Evolutionary conservation across 2,329 filamentous ascomycete species (phyloP), one percentile per base, ranked within the genome.

Genomic region (Byssoonygena ceratinophila): DNA sequence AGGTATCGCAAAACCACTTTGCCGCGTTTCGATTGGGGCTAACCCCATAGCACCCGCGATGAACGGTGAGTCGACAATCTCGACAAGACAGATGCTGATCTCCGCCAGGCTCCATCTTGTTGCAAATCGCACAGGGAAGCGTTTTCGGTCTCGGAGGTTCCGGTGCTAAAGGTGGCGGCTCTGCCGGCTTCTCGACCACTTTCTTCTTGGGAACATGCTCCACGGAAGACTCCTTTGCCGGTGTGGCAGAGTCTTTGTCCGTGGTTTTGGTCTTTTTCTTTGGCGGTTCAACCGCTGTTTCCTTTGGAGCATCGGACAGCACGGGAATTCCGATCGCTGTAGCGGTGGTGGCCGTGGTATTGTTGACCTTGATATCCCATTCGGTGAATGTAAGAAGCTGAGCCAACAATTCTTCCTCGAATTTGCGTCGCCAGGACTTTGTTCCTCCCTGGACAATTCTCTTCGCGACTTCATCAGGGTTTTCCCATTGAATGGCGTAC

Each of bases 1-100:
- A 98, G 79, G 90, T 94, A 69, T 97, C 92, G 68, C 92, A 98
- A 37, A 84, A 80, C 92, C 92, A 98, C 68, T 94, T 94, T 41
- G 77, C 79, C 29, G 81, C 77, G 51, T 76, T 77, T 39, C 86
- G 80, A 53, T 69, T 70, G 46, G 84, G 81, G 43, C 84, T 81
- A 29, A 97, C 77, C n/a, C 92, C 92, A 64, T 97, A 98, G 69
- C 92, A 98, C 56, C 82, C 81, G 51, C 86, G 84, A 68, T 98
- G 92, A 22, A 97, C 91, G 2, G 89, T 89, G 68, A 98, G 72
- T 50, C 88, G 84, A 67, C 92, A 98, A 63, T 95, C 88, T 46
- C 81, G 80, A 67, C 92, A 98, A 37, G 84, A 81, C 14, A 94
- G 66, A 60, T 87, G 80, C 58, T 86, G 78, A 49, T 89, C 84